Evolutionary conservation across 169 alveolate species (phyloP), one percentile per base, ranked within the genome.

Genomic region (Theileria equi): DNA sequence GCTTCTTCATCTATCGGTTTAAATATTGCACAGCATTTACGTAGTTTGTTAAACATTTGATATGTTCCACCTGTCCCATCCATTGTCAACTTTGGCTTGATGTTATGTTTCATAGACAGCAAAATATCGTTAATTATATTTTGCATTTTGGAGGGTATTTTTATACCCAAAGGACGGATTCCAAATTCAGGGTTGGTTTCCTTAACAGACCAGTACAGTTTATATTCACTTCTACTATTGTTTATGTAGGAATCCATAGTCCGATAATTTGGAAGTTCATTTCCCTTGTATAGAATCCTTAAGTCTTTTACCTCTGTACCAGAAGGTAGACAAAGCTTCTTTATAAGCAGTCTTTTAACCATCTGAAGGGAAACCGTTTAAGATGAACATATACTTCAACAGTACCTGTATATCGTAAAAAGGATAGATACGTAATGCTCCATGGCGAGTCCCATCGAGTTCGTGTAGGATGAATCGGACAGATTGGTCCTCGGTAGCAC

Each of bases 1-100:
- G 99, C 98, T 80, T 97, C 99, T 76, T 97, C 99, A 88, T 97
- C 99, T 49, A 91, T 54, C 10, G 99, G 99, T 66, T 97, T 97
- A 82, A 97, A 97, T 60, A 97, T 92, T 2, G 98, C 98, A 34
- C 93, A 87, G 2, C 88, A 91, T 49, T 88, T 91, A 61, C 94
- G 93, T 43, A 84, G 80, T 41, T 86, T 87, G 76, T 93, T 90
- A 77, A 91, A 91, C 86, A 97, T 73, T 45, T 93, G 78, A 74
- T 97, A 97, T 13, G 98, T 94, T 11, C 99, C 99, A 74, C 84
- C 84, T 8, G 99, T 97, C 5, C 99, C 99, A 66, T 95, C 98
- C 84, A 94, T 91, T 35, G 99, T 93, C 66, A 97, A 91, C 80
- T 94, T 92, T 1, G 99, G 99, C 16, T 88, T 90, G 13, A 96